Evolutionary conservation across 2,329 filamentous ascomycete genomes (phyloP), one percentile per base, ranked within the genome.

Genomic region (Septoria petroselini): DNA sequence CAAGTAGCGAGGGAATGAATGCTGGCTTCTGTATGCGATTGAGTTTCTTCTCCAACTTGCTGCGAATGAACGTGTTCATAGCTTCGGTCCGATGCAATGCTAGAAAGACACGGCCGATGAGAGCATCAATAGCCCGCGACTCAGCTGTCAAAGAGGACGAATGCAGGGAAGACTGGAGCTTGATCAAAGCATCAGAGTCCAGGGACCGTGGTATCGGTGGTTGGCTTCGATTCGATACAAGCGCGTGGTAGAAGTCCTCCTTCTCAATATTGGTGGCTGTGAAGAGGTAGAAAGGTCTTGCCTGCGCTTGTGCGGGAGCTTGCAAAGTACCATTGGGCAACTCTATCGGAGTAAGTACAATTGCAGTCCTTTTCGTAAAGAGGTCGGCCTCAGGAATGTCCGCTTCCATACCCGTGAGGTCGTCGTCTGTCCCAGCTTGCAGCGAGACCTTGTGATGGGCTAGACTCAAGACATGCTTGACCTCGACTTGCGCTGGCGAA

Each of bases 201-300:
- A 95, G 95, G 11, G 83, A 77, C 55, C 88, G 80, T 7, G 87
- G 85, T 45, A 77, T 77, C 0, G 90, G 89, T 1, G 83, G 79
- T 31, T 77, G 76, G 50, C 81, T 76, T 12, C 80, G 79, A 61
- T 85, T 83, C 59, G 90, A 84, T 31, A 98, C 75, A 60, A 98
- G 76, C 9, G 91, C 87, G 70, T 95, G 91, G 68, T 98, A 98
- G 70, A 98, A 97, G 67, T 98, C 93, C 69, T 98, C 93, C 69
- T 98, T 98, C 39, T 93, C 89, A 0, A 91, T 95, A 67, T 88
- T 88, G 63, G 94, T 95, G 59, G 97, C 90, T 0, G 88, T 94
- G 69, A 97, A 98, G 3, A 98, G 76, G 65, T 84, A 97, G 71
- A 96, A 97, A 0, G 93, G 90, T 59, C 88, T 91, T 1, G 41